Evolutionary conservation across 306 rosid species (phyloP).

Genomic region (Cucumis hystrix): DNA sequence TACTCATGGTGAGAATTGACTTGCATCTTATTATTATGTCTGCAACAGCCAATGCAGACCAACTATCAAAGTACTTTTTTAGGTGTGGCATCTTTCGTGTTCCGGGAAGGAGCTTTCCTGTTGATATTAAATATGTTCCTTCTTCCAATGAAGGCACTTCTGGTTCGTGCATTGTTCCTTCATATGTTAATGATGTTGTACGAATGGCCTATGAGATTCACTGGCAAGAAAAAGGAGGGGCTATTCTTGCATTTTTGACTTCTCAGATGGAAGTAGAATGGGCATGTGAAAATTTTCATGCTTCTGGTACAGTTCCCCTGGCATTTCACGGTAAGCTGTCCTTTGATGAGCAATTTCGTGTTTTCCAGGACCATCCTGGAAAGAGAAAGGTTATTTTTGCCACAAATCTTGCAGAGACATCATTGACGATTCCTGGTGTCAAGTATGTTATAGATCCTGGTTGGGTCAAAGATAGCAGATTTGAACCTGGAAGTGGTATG

Average conservation of each 20-base stretch:
- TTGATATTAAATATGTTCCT: slow-evolving; percentile 61
- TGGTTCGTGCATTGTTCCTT: slow-evolving; percentile 24
- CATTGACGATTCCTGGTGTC: slow-evolving; percentile 92
- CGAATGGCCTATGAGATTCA: slow-evolving; percentile 60
- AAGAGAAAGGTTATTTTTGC: slow-evolving; percentile 80
- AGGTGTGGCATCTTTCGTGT: slow-evolving; percentile 61
- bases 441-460: slow-evolving; percentile 89
- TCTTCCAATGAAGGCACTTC: slow-evolving; percentile 18
- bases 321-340: slow-evolving; percentile 85
- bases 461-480: slow-evolving; percentile 65
- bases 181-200: slow-evolving; percentile 55
- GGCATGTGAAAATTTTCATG: slow-evolving; percentile 66
- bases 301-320: slow-evolving; percentile 47
- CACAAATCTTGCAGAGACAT: slow-evolving; percentile 91
- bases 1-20: slow-evolving; percentile 41
- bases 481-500: slow-evolving; percentile 82
- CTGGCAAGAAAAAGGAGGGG: slow-evolving; percentile 52
- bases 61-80: slow-evolving; percentile 62
- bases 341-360: slow-evolving; percentile 57
- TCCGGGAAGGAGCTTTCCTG: slow-evolving; percentile 82
- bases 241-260: slow-evolving; percentile 87
- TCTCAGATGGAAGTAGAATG: slow-evolving; percentile 96
- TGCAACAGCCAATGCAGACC: slow-evolving; percentile 78
- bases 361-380: slow-evolving; percentile 55
- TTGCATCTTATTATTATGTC: slow-evolving; percentile 87